phyloP scores from a whole-genome alignment of 306 rosid genomes.

The Glycine tomentella region DNA sequence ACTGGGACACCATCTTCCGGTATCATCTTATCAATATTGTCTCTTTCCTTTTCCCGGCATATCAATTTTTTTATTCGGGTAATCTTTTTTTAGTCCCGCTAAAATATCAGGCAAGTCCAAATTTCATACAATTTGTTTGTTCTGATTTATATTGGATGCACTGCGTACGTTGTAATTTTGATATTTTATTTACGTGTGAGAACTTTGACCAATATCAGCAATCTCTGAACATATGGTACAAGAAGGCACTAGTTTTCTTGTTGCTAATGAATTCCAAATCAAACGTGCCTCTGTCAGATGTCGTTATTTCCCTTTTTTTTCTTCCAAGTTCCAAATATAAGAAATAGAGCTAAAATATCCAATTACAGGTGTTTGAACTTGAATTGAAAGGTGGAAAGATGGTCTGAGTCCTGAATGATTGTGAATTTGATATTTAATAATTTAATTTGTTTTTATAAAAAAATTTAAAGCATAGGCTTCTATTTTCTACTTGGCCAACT shows the following conservation, averaged over 20 bases:
- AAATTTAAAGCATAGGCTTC: background rate
- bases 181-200: background rate
- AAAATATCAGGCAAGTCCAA: conserved; percentile 47
- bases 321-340: background rate
- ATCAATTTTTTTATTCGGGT: background rate
- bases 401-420: background rate
- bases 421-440: background rate
- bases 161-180: background rate
- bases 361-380: too few relatives aligned
- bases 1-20: conserved; percentile 42
- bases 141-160: conserved; percentile 27
- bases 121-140: background rate
- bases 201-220: background rate
- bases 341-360: background rate
- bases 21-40: conserved; percentile 23
- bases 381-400: conserved; percentile 1
- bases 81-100: background rate
- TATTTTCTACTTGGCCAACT: background rate
- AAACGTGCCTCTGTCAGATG: background rate
- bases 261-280: conserved; percentile 4
- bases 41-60: conserved; percentile 23
- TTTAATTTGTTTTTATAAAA: too few relatives aligned
- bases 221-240: background rate
- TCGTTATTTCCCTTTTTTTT: background rate
- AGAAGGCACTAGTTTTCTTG: background rate